These are phyloP conservation scores for Paecilomyces fulvus DNA, from an alignment of 2,329 filamentous ascomycete genomes.

Conservation along the genomic window DNA sequence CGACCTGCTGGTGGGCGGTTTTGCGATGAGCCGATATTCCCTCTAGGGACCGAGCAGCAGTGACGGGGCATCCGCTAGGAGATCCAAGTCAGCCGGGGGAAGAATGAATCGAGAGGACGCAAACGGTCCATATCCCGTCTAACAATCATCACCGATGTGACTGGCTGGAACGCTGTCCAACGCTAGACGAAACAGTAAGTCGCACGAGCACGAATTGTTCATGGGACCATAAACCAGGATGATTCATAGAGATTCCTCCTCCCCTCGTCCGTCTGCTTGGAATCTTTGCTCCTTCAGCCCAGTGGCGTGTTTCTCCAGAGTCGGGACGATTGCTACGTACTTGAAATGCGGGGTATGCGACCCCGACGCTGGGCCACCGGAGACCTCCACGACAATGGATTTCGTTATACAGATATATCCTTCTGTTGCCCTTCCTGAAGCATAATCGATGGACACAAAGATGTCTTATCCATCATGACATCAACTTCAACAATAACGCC, in stretches of 20 bases:
- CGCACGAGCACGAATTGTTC: background rate
- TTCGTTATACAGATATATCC: background rate
- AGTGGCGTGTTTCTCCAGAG: background rate
- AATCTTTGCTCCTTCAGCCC: background rate
- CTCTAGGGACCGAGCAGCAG: background rate
- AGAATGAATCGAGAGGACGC: background rate
- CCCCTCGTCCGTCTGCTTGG: background rate
- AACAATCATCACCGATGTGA: background rate
- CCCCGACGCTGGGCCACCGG: background rate
- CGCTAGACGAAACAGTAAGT: background rate
- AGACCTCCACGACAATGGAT: background rate
- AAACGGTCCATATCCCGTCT: background rate
- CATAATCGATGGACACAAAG: too few relatives aligned
- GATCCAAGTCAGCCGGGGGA: background rate
- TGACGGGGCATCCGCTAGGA: background rate
- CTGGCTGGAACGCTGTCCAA: background rate
- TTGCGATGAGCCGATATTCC: background rate
- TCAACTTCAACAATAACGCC: background rate
- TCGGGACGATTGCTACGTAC: background rate
- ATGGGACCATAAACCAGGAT: background rate
- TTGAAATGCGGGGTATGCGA: background rate
- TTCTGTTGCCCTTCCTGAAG: background rate
- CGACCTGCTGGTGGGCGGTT: background rate
- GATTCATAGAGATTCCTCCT: background rate
- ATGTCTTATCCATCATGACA: background rate